Conservation (phyloP, 2,329 filamentous ascomycete genomes). For the Alternaria alternata region DNA sequence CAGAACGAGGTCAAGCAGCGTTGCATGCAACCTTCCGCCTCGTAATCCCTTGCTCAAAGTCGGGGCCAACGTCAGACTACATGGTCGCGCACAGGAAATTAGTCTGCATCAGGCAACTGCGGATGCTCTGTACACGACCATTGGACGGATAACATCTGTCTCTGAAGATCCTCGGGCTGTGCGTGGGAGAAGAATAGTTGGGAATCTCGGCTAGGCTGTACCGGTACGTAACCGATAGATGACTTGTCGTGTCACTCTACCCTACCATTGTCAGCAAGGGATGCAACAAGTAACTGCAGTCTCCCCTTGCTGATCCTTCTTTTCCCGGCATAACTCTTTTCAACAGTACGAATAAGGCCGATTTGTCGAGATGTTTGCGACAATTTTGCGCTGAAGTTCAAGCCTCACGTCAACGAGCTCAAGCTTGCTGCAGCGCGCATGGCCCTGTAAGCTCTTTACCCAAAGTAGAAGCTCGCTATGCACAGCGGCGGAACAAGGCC, state of each 20-base stretch:
- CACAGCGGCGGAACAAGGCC: slow-evolving; percentile 20
- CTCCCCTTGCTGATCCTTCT: neutral
- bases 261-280: neutral
- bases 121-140: neutral
- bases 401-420: slow-evolving; percentile 2
- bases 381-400: neutral
- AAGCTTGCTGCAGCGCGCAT: slow-evolving; percentile 2
- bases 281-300: too few relatives aligned
- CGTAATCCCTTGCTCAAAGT: neutral
- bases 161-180: slow-evolving; percentile 20
- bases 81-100: slow-evolving; percentile 14
- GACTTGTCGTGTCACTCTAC: neutral
- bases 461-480: slow-evolving; percentile 26
- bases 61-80: neutral
- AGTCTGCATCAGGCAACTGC: slow-evolving; percentile 25
- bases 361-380: neutral
- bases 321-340: neutral
- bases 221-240: slow-evolving; percentile 8
- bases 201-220: slow-evolving; percentile 3
- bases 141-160: slow-evolving; percentile 21
- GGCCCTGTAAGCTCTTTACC: slow-evolving; percentile 16
- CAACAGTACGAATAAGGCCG: neutral
- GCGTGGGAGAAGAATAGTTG: slow-evolving; percentile 12
- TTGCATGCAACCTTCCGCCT: neutral
- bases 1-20: neutral